Evolutionary conservation across 164 flowering plant species (phyloP).

Genomic region (Annona cherimola): DNA sequence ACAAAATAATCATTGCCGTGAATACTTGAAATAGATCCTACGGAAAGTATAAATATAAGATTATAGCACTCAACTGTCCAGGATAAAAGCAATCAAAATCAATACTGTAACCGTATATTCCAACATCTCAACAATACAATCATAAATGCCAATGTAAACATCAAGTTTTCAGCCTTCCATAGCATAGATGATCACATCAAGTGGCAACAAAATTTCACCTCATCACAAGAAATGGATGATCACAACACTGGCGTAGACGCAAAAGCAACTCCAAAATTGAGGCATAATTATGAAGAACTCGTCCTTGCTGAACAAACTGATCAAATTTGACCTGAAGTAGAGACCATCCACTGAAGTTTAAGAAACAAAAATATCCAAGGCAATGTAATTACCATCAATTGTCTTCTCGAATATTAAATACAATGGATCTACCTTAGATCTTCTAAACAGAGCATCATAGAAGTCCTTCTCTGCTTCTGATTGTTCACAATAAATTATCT

Average conservation of each 20-base stretch:
- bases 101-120: neutral
- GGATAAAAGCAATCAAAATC: neutral
- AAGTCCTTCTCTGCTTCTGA: constrained; percentile 89
- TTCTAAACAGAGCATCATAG: constrained; percentile 86
- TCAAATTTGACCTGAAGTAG: constrained; percentile 80
- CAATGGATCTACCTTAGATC: constrained; percentile 66
- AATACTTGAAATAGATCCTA: neutral
- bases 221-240: constrained; percentile 98
- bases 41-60: neutral
- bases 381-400: neutral
- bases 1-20: constrained; percentile 8
- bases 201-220: constrained; percentile 38
- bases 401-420: neutral
- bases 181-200: neutral
- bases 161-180: neutral
- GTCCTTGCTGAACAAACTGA: constrained; percentile 97
- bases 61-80: neutral
- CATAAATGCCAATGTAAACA: neutral
- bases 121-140: neutral
- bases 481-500: constrained; percentile 80
- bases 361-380: neutral
- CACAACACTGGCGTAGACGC: constrained; percentile 99
- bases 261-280: constrained; percentile 93
- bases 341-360: neutral
- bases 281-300: constrained; percentile 96